Conservation (phyloP, 345 rosid genomes). For the Litchi chinensis region DNA sequence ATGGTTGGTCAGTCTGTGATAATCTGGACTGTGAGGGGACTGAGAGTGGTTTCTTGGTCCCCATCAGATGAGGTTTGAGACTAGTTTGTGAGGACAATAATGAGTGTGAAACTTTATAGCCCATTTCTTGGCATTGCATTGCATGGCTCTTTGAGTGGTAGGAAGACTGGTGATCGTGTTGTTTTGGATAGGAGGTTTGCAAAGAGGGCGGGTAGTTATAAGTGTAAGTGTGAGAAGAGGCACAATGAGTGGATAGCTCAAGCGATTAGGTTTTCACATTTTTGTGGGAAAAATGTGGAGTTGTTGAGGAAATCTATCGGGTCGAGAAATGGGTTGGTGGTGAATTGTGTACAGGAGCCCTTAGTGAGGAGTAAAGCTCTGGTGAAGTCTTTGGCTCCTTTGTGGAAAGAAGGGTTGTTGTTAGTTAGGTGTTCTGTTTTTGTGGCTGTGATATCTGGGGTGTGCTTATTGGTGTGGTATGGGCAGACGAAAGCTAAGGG, state of each 20-base stretch:
- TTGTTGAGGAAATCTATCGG: slow-evolving; percentile 62
- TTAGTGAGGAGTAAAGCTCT: slow-evolving; percentile 57
- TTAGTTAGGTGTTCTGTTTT: slow-evolving; percentile 81
- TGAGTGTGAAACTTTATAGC: slow-evolving; percentile 56
- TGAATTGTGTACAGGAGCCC: slow-evolving; percentile 65
- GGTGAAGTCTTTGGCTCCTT: slow-evolving; percentile 61
- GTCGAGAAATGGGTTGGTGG: slow-evolving; percentile 55
- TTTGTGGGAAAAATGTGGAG: slow-evolving; percentile 69
- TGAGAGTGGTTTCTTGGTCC: slow-evolving; percentile 69
- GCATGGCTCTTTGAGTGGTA: slow-evolving; percentile 27
- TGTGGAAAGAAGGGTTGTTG: slow-evolving; percentile 78
- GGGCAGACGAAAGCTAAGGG: slow-evolving; percentile 75
- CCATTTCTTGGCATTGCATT: slow-evolving; percentile 59
- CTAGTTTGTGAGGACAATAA: slow-evolving; percentile 32
- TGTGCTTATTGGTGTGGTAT: slow-evolving; percentile 85
- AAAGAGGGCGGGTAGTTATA: slow-evolving; percentile 41
- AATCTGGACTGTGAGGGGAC: slow-evolving; percentile 44
- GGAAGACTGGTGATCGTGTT: slow-evolving; percentile 25
- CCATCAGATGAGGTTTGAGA: slow-evolving; percentile 46
- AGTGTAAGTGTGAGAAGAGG: slow-evolving; percentile 55
- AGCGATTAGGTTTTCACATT: slow-evolving; percentile 61
- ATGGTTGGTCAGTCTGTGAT: slow-evolving; percentile 19
- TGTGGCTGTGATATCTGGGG: slow-evolving; percentile 73
- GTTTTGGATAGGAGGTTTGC: slow-evolving; percentile 24
- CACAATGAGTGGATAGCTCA: slow-evolving; percentile 66